Evolutionary conservation across 345 rosid species (phyloP), one percentile per base, ranked within the genome.

Genomic region (Arabis alpina): DNA sequence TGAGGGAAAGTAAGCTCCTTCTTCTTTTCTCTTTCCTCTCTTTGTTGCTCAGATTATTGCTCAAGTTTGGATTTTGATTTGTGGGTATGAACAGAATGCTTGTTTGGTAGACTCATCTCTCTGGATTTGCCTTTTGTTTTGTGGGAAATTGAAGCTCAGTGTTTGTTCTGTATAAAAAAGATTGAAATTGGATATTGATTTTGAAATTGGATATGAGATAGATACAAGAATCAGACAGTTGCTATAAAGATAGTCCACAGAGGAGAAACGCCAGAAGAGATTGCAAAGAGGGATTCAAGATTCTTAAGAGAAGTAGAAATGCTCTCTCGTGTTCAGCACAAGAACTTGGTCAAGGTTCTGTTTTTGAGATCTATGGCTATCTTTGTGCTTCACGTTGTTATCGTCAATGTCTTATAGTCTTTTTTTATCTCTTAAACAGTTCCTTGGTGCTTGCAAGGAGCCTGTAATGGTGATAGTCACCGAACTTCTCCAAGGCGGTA

Each of bases 401-500:
- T 25, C 2, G 5, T 44, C 15, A 25, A 9, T 54, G 36, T 53
- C 13, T 56, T 24, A 63, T 42, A 9, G 8, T 4, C 4, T 28
- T 23, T 13, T 10, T 74, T 30, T 41, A 4, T 39, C 4, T 70
- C n/a, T 71, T 57, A 55, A 57, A 59, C 88, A 89, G 98, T 93
- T 93, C 76, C 85, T 93, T 50, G 97, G 98, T 75, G 94, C 98
- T 70, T 93, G 97, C 82, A 89, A 85, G 80, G 96, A 91, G 77
- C 97, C 97, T 49, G 85, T 88, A 40, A 90, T 88, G 98, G 98
- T 93, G 73, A 93, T 93, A 62, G 97, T 91, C 19, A 93, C 97
- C 0, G 97, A 91, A 82, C 97, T 93, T 70, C 80, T 91, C 25
- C 66, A 82, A 42, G 97, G 94, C 15, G 97, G 97, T 42, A 88